Conservation (phyloP, 2,329 filamentous ascomycete species). For the Sclerotinia glacialis region DNA sequence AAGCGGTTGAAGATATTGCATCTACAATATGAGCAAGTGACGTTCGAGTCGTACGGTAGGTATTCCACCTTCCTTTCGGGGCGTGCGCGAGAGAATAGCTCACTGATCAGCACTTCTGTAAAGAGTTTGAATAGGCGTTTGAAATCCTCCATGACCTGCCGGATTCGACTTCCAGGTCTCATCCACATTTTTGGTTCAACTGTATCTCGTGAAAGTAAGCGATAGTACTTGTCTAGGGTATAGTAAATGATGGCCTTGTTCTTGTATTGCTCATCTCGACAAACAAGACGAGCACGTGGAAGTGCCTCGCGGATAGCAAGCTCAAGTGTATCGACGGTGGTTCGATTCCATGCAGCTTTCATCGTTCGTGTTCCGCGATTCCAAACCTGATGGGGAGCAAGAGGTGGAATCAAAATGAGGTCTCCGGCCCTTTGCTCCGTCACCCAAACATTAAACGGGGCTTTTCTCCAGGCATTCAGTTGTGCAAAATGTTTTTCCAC, state of each 20-base stretch:
- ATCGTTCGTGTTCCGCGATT: constrained; percentile 93
- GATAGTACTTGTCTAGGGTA: constrained; percentile 74
- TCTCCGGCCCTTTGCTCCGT: constrained; percentile 89
- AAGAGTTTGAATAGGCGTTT: constrained; percentile 75
- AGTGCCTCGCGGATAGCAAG: constrained; percentile 83
- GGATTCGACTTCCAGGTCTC: constrained; percentile 46
- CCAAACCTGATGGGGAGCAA: constrained; percentile 97
- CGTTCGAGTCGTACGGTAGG: constrained; percentile 80
- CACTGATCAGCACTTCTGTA: constrained; percentile 75
- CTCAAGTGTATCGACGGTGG: constrained; percentile 85
- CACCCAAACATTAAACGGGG: constrained; percentile 87
- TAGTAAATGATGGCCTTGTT: constrained; percentile 95
- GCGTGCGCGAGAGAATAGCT: constrained; percentile 70
- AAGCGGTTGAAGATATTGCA: constrained; percentile 98
- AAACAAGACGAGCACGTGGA: constrained; percentile 84
- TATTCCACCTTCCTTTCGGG: constrained; percentile 69
- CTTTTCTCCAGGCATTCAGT: constrained; percentile 91
- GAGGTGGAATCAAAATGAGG: constrained; percentile 86
- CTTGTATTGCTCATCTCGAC: constrained; percentile 97
- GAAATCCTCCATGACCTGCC: constrained; percentile 79
- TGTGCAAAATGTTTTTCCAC: constrained; percentile 97
- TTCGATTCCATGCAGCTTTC: constrained; percentile 98
- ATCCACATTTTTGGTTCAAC: constrained; percentile 45
- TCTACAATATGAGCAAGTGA: constrained; percentile 93
- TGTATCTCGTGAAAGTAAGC: constrained; percentile 54